Conservation (phyloP, 345 rosid species). For the Cardamine resedifolia region DNA sequence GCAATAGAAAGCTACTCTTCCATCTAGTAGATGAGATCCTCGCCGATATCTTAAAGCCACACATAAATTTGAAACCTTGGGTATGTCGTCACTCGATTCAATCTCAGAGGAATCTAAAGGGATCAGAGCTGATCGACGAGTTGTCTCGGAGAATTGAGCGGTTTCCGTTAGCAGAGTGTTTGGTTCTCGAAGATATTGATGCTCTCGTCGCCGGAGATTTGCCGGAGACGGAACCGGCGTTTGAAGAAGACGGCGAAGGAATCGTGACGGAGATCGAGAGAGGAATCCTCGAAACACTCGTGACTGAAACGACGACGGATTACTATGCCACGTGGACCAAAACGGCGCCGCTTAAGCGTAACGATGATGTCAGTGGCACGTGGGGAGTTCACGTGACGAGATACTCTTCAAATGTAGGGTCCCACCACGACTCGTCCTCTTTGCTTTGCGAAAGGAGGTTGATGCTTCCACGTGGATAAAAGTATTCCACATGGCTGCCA, state of each 20-base stretch:
- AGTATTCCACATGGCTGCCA: conserved; percentile 2
- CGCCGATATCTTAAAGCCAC: conserved; percentile 55
- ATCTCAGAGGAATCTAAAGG: conserved; percentile 15
- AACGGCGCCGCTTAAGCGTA: conserved; percentile 33
- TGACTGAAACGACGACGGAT: conserved; percentile 52
- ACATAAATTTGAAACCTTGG: conserved; percentile 55
- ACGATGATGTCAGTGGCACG: conserved; percentile 49
- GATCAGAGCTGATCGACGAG: conserved; percentile 43
- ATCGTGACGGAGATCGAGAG: conserved; percentile 58
- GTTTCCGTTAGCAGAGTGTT: conserved; percentile 56
- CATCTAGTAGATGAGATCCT: conserved; percentile 66
- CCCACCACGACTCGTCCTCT: conserved; percentile 39
- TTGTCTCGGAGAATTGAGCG: conserved; percentile 40
- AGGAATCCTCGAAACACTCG: conserved; percentile 49
- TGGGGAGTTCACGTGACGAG: conserved; percentile 75
- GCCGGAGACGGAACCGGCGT: conserved; percentile 26
- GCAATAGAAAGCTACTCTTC: conserved; percentile 69
- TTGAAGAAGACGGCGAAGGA: conserved; percentile 55
- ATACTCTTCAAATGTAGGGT: conserved; percentile 38
- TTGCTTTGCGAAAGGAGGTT: conserved; percentile 23
- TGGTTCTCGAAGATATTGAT: conserved; percentile 67
- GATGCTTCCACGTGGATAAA: conserved; percentile 41
- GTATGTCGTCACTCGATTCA: neutral
- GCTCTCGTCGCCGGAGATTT: conserved; percentile 56
- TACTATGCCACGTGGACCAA: conserved; percentile 14